phyloP scores from a whole-genome alignment of 352 stramenopile species.

The Sclerospora graminicola region DNA sequence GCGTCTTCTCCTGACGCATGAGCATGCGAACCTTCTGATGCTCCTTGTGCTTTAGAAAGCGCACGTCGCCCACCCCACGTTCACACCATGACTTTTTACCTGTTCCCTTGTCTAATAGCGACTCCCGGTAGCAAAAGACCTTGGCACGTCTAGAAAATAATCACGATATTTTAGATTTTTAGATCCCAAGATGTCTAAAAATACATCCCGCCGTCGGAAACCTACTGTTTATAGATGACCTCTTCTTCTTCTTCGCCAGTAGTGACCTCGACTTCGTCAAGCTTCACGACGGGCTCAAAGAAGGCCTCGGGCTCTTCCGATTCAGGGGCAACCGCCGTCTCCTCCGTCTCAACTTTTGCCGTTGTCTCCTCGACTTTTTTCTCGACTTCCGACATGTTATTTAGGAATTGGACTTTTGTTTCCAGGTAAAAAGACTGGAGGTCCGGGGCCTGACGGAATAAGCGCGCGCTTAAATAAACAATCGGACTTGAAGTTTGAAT shows the following conservation, averaged over 20 bases:
- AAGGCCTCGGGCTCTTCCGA: constrained; percentile 81
- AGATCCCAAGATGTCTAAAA: no score
- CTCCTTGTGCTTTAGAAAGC: constrained; percentile 96
- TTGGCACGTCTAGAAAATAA: constrained; percentile 88
- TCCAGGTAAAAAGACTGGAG: constrained; percentile 29
- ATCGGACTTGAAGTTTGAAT: not conserved
- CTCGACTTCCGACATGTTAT: constrained; percentile 41
- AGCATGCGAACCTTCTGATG: constrained; percentile 90
- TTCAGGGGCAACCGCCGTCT: constrained; percentile 39
- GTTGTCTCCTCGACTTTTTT: constrained; percentile 53
- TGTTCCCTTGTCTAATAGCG: constrained; percentile 95
- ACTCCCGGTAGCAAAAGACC: constrained; percentile 96
- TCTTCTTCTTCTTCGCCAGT: constrained; percentile 97
- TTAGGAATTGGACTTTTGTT: no score
- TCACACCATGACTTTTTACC: constrained; percentile 97
- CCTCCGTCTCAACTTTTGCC: constrained; percentile 48
- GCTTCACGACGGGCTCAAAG: constrained; percentile 84
- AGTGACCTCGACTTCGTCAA: constrained; percentile 93
- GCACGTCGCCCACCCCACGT: constrained; percentile 92
- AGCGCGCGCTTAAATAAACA: constrained; percentile 26
- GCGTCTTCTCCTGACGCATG: constrained; percentile 98
- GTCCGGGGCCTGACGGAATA: not conserved
- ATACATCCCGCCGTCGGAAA: constrained; percentile 3
- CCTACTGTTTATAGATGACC: constrained; percentile 87
- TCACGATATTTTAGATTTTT: no score